Conservation (phyloP, 2,329 filamentous ascomycete genomes). For the Cercospora beticola region DNA sequence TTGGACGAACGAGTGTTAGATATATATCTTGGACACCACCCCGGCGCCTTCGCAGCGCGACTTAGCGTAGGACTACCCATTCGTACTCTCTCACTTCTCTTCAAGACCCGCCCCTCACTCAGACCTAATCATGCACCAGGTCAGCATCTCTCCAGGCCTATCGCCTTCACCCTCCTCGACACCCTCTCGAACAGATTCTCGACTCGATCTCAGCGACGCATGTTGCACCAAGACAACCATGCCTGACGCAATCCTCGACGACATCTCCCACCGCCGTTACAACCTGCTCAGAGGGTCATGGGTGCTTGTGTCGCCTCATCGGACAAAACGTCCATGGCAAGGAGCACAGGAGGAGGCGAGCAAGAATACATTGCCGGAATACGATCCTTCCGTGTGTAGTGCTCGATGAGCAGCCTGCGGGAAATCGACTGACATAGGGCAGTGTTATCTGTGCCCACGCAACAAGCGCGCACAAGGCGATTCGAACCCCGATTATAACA, state of each 20-base stretch:
- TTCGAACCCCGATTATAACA: conserved; percentile 78
- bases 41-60: conserved; percentile 4
- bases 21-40: conserved; percentile 10
- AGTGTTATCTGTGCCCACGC: conserved; percentile 93
- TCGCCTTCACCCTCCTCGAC: conserved; percentile 25
- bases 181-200: conserved; percentile 20
- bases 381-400: conserved; percentile 63
- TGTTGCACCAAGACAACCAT: conserved; percentile 35
- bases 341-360: conserved; percentile 51
- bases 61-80: conserved; percentile 1
- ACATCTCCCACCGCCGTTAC: conserved; percentile 93
- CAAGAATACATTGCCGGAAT: conserved; percentile 62
- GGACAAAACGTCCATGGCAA: conserved; percentile 98
- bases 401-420: neutral
- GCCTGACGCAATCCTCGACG: conserved; percentile 66
- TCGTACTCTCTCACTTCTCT: conserved; percentile 17
- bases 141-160: conserved; percentile 23
- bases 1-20: conserved; percentile 3
- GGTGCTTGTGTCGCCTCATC: conserved; percentile 92
- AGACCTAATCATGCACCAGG: conserved; percentile 31
- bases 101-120: neutral
- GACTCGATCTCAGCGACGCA: conserved; percentile 13
- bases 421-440: conserved; percentile 23
- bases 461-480: conserved; percentile 88
- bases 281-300: conserved; percentile 88